Percentiles rank a stretch among this genome's conserved stretches.
Evolutionary conservation across 176 grass and related monocot species (phyloP).

Genomic region (maize (Zea mays)): DNA sequence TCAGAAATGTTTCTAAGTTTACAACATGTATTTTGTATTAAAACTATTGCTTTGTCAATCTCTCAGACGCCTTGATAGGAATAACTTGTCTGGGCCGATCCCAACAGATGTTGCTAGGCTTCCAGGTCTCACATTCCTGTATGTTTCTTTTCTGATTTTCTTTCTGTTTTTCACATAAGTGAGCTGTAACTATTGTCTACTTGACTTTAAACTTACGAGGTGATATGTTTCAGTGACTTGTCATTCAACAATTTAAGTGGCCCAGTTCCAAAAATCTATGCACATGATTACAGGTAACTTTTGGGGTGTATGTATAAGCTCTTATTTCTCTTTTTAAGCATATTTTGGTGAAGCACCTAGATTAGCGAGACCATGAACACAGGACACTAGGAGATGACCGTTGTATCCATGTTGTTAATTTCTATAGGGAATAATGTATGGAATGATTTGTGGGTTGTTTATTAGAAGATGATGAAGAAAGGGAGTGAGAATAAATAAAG

Average conservation of each 20-base stretch:
- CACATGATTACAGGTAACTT: conserved; percentile 83
- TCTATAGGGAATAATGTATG: not conserved
- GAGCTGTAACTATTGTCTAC: conserved; percentile 16
- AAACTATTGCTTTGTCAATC: conserved; percentile 36
- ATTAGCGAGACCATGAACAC: not conserved
- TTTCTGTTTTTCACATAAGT: conserved; percentile 17
- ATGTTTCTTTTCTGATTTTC: conserved; percentile 45
- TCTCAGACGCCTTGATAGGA: conserved; percentile 79
- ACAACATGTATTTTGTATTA: conserved; percentile 21
- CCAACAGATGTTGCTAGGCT: conserved; percentile 83
- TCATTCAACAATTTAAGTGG: conserved; percentile 90
- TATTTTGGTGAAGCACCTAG: not conserved
- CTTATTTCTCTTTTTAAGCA: not conserved
- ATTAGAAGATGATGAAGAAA: not conserved
- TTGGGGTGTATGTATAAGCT: conserved; percentile 23
- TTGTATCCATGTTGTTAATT: not conserved
- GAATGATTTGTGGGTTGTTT: not conserved
- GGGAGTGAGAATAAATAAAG: not conserved
- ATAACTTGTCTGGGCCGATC: conserved; percentile 80
- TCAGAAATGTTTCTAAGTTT: conserved; percentile 19
- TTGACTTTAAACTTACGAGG: conserved; percentile 33
- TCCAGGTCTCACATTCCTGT: conserved; percentile 94
- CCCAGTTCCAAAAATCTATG: conserved; percentile 80
- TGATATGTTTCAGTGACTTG: conserved; percentile 76
- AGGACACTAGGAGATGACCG: not conserved